Conservation (phyloP, 148 eudicot species). For the Chenopodium formosanum region DNA sequence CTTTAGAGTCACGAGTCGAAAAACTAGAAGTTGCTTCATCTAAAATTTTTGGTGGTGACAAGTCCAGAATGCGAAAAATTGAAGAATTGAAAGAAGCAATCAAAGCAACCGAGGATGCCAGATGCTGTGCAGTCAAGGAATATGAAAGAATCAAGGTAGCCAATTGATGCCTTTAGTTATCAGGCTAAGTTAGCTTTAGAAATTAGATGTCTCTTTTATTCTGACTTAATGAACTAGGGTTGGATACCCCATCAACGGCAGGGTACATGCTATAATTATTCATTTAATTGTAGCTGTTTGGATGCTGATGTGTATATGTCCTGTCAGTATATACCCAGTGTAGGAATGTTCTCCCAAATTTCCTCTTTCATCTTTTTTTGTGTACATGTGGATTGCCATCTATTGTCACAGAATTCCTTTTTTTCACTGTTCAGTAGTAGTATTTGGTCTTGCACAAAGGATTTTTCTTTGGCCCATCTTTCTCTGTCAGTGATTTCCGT, state of each 20-base stretch:
- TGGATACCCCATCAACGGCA: not conserved
- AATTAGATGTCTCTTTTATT: not conserved
- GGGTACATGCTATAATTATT: not conserved
- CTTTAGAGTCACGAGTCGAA: slow-evolving; percentile 71
- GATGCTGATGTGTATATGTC: not conserved
- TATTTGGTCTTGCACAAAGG: too few relatives aligned
- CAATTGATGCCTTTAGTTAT: slow-evolving; percentile 3
- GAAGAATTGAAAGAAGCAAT: slow-evolving; percentile 84
- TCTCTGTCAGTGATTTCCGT: too few relatives aligned
- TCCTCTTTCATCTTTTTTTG: not conserved
- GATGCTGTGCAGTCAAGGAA: slow-evolving; percentile 71
- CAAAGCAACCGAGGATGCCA: slow-evolving; percentile 84
- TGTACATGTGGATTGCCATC: too few relatives aligned
- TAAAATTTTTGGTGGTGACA: slow-evolving; percentile 95
- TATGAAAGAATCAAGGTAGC: slow-evolving; percentile 90
- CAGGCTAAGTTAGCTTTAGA: not conserved
- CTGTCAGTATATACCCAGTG: not conserved
- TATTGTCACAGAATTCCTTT: too few relatives aligned
- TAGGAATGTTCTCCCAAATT: not conserved
- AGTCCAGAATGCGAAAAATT: slow-evolving; percentile 78
- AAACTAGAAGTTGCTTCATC: slow-evolving; percentile 92
- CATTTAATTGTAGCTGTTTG: too few relatives aligned
- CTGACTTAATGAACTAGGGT: not conserved
- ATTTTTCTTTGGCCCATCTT: too few relatives aligned
- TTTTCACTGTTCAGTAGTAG: too few relatives aligned